phyloP scores from a whole-genome alignment of 768 basidiomycete genomes.

The Epithele typhae region DNA sequence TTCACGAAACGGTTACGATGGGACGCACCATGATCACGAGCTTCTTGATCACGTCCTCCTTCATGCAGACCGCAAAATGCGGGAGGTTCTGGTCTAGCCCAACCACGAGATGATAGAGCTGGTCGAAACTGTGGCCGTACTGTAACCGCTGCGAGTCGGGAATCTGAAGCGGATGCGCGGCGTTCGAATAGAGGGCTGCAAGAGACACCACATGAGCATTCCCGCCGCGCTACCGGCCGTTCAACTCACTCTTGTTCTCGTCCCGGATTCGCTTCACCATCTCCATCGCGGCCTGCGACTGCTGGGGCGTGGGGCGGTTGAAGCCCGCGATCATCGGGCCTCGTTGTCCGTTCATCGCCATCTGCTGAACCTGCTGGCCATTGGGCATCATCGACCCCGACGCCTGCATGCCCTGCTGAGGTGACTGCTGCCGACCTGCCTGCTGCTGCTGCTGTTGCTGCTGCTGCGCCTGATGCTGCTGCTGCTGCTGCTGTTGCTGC shows the following conservation, averaged over 20 bases:
- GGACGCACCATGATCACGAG: slow-evolving; percentile 50
- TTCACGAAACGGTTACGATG: too few species aligned
- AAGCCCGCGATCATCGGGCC: not conserved
- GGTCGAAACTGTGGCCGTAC: slow-evolving; percentile 48
- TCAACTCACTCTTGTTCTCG: slow-evolving; percentile 6
- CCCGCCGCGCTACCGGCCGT: too few species aligned
- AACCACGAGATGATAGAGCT: slow-evolving; percentile 36
- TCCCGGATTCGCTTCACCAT: slow-evolving; percentile 2
- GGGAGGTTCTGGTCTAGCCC: slow-evolving; percentile 52
- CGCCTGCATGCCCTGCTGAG: not conserved
- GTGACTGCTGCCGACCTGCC: too few species aligned
- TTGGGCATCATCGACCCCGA: slow-evolving; percentile 1
- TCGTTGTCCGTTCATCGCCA: not conserved
- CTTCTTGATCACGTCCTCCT: slow-evolving; percentile 45
- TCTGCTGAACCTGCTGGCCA: slow-evolving; percentile 6
- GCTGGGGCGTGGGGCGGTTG: slow-evolving; percentile 1
- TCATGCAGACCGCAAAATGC: slow-evolving; percentile 43
- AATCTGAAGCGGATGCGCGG: slow-evolving; percentile 33
- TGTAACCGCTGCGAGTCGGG: slow-evolving; percentile 51
- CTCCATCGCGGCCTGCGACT: slow-evolving; percentile 7
- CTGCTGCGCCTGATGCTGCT: too few species aligned
- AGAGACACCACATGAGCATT: too few species aligned
- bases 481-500: too few species aligned
- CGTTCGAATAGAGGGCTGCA: too few species aligned
- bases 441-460: too few species aligned